A percentile compares a stretch with the other conserved stretches of the same genome.
phyloP scores from a whole-genome alignment of 2,329 filamentous ascomycete species.

The Ascochyta koolunga region DNA sequence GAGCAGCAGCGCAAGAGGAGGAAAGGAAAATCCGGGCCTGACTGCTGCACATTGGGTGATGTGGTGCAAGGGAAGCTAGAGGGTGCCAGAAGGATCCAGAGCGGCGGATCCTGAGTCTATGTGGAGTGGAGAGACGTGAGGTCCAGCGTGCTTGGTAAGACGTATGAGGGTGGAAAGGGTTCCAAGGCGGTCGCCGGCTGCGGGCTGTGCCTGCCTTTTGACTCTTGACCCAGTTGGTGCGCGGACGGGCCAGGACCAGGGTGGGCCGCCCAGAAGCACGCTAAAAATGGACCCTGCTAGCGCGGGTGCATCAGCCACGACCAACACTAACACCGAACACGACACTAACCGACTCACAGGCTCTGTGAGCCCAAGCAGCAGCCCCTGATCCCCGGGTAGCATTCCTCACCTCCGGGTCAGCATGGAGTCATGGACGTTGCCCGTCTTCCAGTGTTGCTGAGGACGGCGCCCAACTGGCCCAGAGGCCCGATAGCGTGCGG shows the following conservation, averaged over 20 bases:
- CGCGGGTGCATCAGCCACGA: constrained; percentile 20
- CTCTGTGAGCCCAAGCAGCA: constrained; percentile 22
- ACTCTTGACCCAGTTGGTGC: constrained; percentile 18
- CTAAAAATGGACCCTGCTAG: constrained; percentile 11
- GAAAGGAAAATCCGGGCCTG: constrained; percentile 37
- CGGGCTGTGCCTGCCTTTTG: constrained; percentile 31
- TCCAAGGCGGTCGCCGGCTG: constrained; percentile 26
- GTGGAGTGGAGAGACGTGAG: constrained; percentile 24
- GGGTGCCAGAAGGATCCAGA: constrained; percentile 46
- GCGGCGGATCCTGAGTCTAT: constrained; percentile 19
- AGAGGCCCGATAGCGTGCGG: no score
- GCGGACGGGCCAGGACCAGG: constrained; percentile 18
- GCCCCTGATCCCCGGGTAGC: constrained; percentile 20
- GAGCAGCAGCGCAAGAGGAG: constrained; percentile 42
- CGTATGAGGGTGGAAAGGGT: constrained; percentile 12
- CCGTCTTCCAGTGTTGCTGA: no score
- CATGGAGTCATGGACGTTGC: constrained; percentile 2
- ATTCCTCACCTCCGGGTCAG: constrained; percentile 39
- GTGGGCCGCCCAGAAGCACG: constrained; percentile 11
- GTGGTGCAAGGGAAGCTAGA: constrained; percentile 21
- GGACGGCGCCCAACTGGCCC: no score
- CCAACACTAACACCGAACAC: no score
- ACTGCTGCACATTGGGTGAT: constrained; percentile 46
- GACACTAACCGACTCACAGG: background rate
- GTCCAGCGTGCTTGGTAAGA: constrained; percentile 40